Conservation (phyloP, 2,329 filamentous ascomycete genomes). For the Clonostachys sp. region DNA sequence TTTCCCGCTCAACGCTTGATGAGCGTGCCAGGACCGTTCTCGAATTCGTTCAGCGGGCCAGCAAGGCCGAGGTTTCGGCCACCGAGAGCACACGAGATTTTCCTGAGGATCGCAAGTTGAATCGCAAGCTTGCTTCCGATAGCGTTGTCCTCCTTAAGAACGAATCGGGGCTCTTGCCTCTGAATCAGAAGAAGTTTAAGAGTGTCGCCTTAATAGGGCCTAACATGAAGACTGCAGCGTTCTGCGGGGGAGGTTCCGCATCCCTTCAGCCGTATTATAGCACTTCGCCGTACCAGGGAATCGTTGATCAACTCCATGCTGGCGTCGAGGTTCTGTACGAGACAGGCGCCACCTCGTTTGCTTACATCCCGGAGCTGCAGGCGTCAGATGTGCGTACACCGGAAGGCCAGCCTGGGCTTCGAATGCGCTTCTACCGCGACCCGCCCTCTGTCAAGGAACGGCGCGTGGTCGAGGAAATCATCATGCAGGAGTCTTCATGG, state of each 20-base stretch:
- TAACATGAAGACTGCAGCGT: constrained; percentile 34
- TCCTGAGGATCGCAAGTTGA: constrained; percentile 15
- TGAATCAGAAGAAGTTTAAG: constrained; percentile 35
- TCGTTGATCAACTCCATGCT: constrained; percentile 37
- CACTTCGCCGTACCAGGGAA: constrained; percentile 29
- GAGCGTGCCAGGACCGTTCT: constrained; percentile 20
- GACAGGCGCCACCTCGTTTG: constrained; percentile 15
- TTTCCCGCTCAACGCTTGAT: constrained; percentile 13
- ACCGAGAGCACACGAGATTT: constrained; percentile 6
- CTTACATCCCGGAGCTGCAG: constrained; percentile 18
- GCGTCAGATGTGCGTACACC: constrained; percentile 4
- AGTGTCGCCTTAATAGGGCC: constrained; percentile 49
- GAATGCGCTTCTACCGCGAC: constrained; percentile 13
- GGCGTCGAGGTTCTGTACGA: constrained; percentile 9
- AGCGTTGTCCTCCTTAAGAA: constrained; percentile 37
- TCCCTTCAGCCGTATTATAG: constrained; percentile 21
- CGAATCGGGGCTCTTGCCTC: constrained; percentile 40
- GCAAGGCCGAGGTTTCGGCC: constrained; percentile 4
- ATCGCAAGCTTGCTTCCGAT: constrained; percentile 24
- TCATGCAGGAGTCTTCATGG: constrained; percentile 17
- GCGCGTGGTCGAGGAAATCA: constrained; percentile 10
- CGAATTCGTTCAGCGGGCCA: constrained; percentile 12
- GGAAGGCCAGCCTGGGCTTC: constrained; percentile 8
- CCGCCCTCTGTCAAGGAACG: neutral
- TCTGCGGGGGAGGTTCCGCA: constrained; percentile 25